These are phyloP conservation scores for Chaetothyriales sp. DNA, from an alignment of 2,329 filamentous ascomycete genomes.

Conservation along the genomic window DNA sequence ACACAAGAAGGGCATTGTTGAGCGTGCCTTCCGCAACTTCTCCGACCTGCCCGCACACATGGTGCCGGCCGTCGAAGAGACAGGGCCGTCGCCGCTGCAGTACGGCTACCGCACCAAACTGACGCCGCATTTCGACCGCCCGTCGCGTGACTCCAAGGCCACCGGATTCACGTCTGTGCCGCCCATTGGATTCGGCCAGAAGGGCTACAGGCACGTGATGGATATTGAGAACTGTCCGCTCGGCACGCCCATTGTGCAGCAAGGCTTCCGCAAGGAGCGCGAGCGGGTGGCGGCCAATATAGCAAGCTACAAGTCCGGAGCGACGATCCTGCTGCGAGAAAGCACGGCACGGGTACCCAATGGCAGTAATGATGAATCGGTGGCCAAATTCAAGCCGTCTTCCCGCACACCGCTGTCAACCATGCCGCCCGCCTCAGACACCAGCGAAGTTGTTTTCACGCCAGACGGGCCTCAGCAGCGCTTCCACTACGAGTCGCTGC, in stretches of 20 bases:
- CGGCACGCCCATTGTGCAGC: constrained; percentile 68
- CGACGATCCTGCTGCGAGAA: constrained; percentile 79
- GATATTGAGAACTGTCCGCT: constrained; percentile 98
- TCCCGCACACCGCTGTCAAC: constrained; percentile 17
- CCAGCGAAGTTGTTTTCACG: not conserved
- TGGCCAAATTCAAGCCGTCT: not conserved
- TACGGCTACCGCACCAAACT: constrained; percentile 94
- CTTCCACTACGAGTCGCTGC: not conserved
- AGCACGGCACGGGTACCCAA: constrained; percentile 47
- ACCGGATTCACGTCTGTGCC: constrained; percentile 47
- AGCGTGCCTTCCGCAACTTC: constrained; percentile 86
- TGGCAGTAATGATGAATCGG: not conserved
- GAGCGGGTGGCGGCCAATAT: constrained; percentile 57
- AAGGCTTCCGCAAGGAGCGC: constrained; percentile 67
- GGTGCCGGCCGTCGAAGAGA: constrained; percentile 63
- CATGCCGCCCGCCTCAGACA: not conserved
- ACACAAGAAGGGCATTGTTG: constrained; percentile 72
- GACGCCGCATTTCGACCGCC: constrained; percentile 85
- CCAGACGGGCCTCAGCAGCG: constrained; percentile 1
- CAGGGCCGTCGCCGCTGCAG: constrained; percentile 76
- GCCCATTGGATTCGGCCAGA: constrained; percentile 77
- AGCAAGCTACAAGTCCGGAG: constrained; percentile 59
- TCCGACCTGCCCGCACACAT: constrained; percentile 62
- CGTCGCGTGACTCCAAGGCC: constrained; percentile 41
- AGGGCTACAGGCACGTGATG: constrained; percentile 62